A percentile compares a stretch with the other conserved stretches of the same genome.
phyloP scores from a whole-genome alignment of 148 eudicot genomes.

The Chenopodium quinoa region DNA sequence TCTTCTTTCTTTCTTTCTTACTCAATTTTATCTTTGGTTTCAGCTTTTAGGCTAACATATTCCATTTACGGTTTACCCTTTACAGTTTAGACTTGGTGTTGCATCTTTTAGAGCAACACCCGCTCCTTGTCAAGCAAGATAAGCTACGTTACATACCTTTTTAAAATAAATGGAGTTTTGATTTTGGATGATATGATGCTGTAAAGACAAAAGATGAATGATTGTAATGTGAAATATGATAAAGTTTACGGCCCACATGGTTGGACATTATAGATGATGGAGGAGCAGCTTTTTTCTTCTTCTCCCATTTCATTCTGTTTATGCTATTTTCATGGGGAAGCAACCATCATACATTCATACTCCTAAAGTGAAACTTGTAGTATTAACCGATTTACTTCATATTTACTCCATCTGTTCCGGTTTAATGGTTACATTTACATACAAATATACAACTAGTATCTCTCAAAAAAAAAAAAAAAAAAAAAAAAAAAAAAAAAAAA shows the following conservation, averaged over 20 bases:
- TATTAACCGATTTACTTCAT: too few species aligned
- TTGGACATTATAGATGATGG: neutral
- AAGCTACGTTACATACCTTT: too few species aligned
- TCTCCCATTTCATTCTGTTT: neutral
- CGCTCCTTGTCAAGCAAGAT: slow-evolving; percentile 9
- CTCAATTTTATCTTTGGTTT: too few species aligned
- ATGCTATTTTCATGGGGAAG: neutral
- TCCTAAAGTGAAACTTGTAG: too few species aligned
- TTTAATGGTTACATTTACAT: too few species aligned
- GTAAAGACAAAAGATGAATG: slow-evolving; percentile 5
- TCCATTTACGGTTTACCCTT: neutral
- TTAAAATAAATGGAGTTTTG: too few species aligned
- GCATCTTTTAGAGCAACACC: neutral
- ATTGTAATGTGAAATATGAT: neutral
- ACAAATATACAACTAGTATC: too few species aligned
- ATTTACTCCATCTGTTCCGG: too few species aligned
- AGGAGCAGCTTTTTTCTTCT: neutral
- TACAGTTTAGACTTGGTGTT: neutral
- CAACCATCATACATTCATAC: neutral
- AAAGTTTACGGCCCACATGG: slow-evolving; percentile 6
- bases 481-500: too few species aligned
- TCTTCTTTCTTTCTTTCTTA: neutral
- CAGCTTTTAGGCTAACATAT: neutral
- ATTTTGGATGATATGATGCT: neutral
- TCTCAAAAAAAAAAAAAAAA: too few species aligned